Percentiles rank a stretch among this genome's conserved stretches.
phyloP scores from a whole-genome alignment of 2,329 filamentous ascomycete species.

The Madurella fahalii region DNA sequence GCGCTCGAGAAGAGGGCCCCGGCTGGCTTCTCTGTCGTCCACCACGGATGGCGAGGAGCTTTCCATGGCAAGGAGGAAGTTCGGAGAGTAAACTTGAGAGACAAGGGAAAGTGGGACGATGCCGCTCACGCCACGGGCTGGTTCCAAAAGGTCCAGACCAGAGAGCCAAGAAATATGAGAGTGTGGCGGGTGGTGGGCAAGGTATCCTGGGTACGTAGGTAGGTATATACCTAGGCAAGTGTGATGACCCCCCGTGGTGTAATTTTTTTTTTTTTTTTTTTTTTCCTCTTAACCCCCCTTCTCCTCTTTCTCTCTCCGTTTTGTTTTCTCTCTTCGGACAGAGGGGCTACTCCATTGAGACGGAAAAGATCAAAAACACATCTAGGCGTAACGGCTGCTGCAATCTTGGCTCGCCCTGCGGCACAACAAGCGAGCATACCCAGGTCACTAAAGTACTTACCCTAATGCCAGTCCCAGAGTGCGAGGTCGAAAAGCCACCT shows the following conservation, averaged over 20 bases:
- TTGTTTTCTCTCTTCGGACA: background rate
- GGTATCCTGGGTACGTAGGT: background rate
- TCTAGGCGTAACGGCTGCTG: too few species aligned
- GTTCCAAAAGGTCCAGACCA: background rate
- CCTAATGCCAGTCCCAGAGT: too few species aligned
- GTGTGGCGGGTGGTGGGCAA: too few species aligned
- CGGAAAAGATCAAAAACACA: background rate
- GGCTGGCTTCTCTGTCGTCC: constrained; percentile 36
- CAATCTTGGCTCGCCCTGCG: background rate
- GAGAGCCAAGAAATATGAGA: background rate
- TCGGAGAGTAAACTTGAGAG: constrained; percentile 2
- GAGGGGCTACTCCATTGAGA: background rate
- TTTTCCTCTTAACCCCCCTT: background rate
- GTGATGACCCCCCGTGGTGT: background rate
- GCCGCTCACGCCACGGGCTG: background rate
- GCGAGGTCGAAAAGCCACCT: too few species aligned
- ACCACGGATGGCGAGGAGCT: constrained; percentile 24
- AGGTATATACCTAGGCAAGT: background rate
- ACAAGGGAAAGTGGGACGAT: background rate
- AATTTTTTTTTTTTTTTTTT: background rate
- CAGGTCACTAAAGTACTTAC: too few species aligned
- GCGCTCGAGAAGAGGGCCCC: constrained; percentile 46
- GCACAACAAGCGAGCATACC: too few species aligned
- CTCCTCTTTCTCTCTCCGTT: background rate
- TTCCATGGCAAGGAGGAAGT: constrained; percentile 24